These are phyloP conservation scores for Volvariella surrecta DNA, from an alignment of 1,284 basidiomycete genomes.

Conservation along the genomic window DNA sequence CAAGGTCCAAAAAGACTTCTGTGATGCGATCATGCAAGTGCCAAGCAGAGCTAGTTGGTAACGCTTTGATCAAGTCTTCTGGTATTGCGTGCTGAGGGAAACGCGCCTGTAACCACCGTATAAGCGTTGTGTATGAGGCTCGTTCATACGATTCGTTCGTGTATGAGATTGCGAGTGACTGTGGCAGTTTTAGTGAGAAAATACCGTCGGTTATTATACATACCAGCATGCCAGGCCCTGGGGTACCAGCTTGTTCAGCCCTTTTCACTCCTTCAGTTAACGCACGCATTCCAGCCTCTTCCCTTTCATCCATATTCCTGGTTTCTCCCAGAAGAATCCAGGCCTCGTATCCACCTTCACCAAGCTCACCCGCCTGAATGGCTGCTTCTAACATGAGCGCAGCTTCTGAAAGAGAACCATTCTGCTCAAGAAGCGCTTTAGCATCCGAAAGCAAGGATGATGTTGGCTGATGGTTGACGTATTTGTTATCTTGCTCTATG, in stretches of 20 bases:
- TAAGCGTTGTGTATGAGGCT: slow-evolving; percentile 81
- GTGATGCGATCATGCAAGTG: slow-evolving; percentile 77
- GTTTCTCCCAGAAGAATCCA: slow-evolving; percentile 94
- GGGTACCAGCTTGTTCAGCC: slow-evolving; percentile 53
- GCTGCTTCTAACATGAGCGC: slow-evolving; percentile 83
- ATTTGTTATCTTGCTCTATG: slow-evolving; percentile 53
- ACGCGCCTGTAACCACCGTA: slow-evolving; percentile 78
- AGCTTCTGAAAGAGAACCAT: slow-evolving; percentile 82
- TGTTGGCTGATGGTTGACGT: slow-evolving; percentile 41
- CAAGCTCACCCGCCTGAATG: slow-evolving; percentile 71
- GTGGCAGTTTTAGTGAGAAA: slow-evolving; percentile 4
- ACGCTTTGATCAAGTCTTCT: slow-evolving; percentile 47
- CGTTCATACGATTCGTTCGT: slow-evolving; percentile 94
- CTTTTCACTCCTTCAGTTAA: slow-evolving; percentile 59
- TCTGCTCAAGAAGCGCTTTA: slow-evolving; percentile 66
- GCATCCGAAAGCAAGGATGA: slow-evolving; percentile 60
- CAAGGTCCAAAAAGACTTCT: slow-evolving; percentile 80
- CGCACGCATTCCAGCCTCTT: slow-evolving; percentile 73
- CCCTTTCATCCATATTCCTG: slow-evolving; percentile 93
- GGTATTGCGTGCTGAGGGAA: slow-evolving; percentile 63
- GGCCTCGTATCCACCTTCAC: slow-evolving; percentile 78
- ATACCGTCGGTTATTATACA: slow-evolving; percentile 20
- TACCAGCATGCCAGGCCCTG: slow-evolving; percentile 78
- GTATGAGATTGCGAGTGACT: slow-evolving; percentile 95
- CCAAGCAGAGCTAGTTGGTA: slow-evolving; percentile 69